phyloP scores from a whole-genome alignment of 2,329 filamentous ascomycete species.

The Rhinocladiella similis region DNA sequence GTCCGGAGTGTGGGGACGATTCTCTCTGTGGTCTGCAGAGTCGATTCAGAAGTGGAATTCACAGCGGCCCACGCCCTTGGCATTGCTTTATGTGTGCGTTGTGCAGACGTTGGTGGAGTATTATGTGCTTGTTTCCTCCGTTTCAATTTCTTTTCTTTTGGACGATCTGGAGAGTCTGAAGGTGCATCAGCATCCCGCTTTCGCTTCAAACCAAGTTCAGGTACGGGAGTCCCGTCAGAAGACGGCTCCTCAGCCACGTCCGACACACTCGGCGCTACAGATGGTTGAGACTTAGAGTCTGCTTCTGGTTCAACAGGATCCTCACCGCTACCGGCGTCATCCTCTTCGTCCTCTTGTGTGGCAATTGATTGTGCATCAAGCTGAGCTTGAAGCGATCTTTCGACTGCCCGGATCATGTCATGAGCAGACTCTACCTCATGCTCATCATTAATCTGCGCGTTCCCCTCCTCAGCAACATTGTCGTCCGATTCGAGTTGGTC shows the following conservation, averaged over 20 bases:
- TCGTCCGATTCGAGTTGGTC: background rate
- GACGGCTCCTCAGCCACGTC: slow-evolving; percentile 5
- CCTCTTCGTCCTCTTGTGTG: background rate
- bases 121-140: slow-evolving; percentile 8
- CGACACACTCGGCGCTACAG: slow-evolving; percentile 9
- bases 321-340: background rate
- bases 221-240: slow-evolving; percentile 10
- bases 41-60: background rate
- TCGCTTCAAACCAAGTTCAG: slow-evolving; percentile 11
- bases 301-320: background rate
- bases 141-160: slow-evolving; percentile 2
- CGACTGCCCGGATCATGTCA: background rate
- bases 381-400: background rate
- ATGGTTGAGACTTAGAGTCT: slow-evolving; percentile 5
- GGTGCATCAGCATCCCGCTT: slow-evolving; percentile 6
- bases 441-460: background rate
- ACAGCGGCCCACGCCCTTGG: background rate
- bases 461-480: background rate
- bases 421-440: background rate
- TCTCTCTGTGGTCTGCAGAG: slow-evolving; percentile 17
- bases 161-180: background rate
- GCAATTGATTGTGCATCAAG: background rate
- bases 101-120: slow-evolving; percentile 15
- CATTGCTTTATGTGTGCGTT: background rate
- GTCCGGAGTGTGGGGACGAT: slow-evolving; percentile 14